phyloP scores from a whole-genome alignment of 208 protist species.

The Herpetomonas muscarum region DNA sequence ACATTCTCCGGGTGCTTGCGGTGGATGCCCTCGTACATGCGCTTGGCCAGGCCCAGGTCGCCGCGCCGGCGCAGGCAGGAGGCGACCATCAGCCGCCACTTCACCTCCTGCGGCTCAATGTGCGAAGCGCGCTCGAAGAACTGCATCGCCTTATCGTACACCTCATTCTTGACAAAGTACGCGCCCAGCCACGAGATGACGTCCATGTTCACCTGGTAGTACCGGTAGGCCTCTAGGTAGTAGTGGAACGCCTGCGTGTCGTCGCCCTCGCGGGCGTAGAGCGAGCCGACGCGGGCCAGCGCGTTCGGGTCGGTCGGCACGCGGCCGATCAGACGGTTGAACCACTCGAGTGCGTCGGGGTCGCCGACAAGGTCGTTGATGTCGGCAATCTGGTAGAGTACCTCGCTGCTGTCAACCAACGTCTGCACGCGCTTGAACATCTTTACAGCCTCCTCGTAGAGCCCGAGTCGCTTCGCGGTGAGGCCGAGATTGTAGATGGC shows the following conservation, averaged over 20 bases:
- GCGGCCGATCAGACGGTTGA: conserved; percentile 80
- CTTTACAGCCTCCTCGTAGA: conserved; percentile 91
- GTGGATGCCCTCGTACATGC: conserved; percentile 92
- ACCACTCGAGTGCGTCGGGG: conserved; percentile 71
- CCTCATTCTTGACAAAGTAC: conserved; percentile 96
- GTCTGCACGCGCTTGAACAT: conserved; percentile 94
- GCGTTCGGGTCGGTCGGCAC: conserved; percentile 94
- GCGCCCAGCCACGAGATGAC: conserved; percentile 97
- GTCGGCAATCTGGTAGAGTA: conserved; percentile 94
- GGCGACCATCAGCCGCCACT: conserved; percentile 97
- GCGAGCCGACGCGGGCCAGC: conserved; percentile 88
- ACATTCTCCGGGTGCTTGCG: conserved; percentile 92
- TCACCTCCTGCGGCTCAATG: conserved; percentile 95
- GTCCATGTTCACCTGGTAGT: conserved; percentile 97
- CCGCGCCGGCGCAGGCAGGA: conserved; percentile 93
- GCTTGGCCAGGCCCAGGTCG: conserved; percentile 89
- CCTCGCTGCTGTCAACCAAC: conserved; percentile 92
- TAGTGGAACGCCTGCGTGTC: conserved; percentile 93
- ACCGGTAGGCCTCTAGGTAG: conserved; percentile 95
- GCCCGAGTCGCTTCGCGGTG: conserved; percentile 83
- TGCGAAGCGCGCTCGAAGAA: conserved; percentile 96
- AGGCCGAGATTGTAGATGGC: conserved; percentile 97
- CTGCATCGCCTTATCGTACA: conserved; percentile 96
- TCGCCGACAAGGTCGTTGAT: conserved; percentile 86
- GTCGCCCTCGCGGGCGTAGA: conserved; percentile 91